Evolutionary conservation across 1,284 basidiomycete species (phyloP), one percentile per base, ranked within the genome.

Genomic region (Lentinula novae-zelandiae): DNA sequence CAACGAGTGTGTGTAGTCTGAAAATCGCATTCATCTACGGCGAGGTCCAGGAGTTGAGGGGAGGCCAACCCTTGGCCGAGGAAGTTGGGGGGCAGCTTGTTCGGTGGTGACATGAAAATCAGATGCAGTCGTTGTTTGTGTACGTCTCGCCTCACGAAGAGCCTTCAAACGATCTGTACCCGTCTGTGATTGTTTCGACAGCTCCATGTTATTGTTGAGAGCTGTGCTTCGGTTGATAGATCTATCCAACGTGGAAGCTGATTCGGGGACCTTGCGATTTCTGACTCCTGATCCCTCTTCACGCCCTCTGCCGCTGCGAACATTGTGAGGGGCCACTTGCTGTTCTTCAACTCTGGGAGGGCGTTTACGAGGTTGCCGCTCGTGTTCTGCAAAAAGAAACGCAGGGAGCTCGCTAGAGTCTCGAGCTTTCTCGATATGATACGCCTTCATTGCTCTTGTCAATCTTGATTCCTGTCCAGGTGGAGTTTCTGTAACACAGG

Each of bases 401-500:
- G 76, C 73, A 10, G 87, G 86, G n/a, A 90, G 78, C 67, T 89
- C 86, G 20, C 78, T 68, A 5, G 80, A 17, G 50, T 79, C 74
- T 38, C 76, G 78, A 13, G 85, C 86, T 69, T 86, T 85, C 39
- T 78, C 78, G 46, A 87, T 75, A 66, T 89, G 82, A 68, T 88
- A 89, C 0, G 83, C 81, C 68, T 86, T 86, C 81, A 89, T 81
- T 1, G 82, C 84, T n/a, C 79, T 78, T 4, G 80, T 82, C 36
- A 89, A 76, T 46, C 82, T 81, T 4, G 82, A 84, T 63, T 89
- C 86, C 54, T 79, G 74, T 33, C 83, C 84, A n/a, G 77, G 74
- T 6, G 82, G 81, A 13, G 82, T 84, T 53, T 77, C 84, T 85
- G 67, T 3, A 9, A 7, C 9, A 46, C 17, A 20, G 12, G 22